Evolutionary conservation across 2,329 filamentous ascomycete genomes (phyloP), one percentile per base, ranked within the genome.

Genomic region (Berkeleyomyces rouxiae): DNA sequence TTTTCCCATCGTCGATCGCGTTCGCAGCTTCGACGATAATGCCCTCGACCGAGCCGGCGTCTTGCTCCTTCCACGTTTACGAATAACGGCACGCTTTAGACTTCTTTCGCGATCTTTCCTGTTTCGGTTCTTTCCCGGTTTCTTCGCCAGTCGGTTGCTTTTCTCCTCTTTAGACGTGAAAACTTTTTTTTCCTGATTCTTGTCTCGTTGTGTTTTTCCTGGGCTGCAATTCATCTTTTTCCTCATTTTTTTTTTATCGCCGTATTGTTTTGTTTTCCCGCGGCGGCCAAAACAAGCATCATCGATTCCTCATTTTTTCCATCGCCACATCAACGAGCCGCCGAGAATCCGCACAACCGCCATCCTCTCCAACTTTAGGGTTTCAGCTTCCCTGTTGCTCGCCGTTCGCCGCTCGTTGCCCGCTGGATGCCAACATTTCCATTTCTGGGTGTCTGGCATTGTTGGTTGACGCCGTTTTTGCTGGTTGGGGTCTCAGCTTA

Each of bases 251-350:
- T 16, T 46, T 37, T 53, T 42, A 36, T 37, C 55, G 31, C 55
- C 13, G n/a, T 61, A 31, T 36, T 40, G n/a, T 62, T 16, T 42
- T 61, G 11, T 57, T 53, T 57, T 43, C 23, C 33, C 57, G 40
- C 23, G n/a, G 10, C 44, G 13, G 36, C 49, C 53, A 11, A 43
- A 44, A 61, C 60, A 47, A 61, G 31, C 47, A 62, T 62, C 40
- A 31, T 36, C 42, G 49, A 40, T 16, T 62, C 43, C 43, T 46
- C 33, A 40, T 62, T 58, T 44, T 40, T 47, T 59, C 31, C 36
- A 40, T 62, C 43, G 33, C 51, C 51, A 55, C 39, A 55, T 55
- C 51, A 55, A 55, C 51, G 33, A 55, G 51, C 51, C 33, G 33
- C 51, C 13, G 36, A 37, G 33, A 55, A 55, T 55, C 43, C 43